Evolutionary conservation across 176 grass and related monocot species (phyloP).

Genomic region (Bolboschoenus planiculmis): DNA sequence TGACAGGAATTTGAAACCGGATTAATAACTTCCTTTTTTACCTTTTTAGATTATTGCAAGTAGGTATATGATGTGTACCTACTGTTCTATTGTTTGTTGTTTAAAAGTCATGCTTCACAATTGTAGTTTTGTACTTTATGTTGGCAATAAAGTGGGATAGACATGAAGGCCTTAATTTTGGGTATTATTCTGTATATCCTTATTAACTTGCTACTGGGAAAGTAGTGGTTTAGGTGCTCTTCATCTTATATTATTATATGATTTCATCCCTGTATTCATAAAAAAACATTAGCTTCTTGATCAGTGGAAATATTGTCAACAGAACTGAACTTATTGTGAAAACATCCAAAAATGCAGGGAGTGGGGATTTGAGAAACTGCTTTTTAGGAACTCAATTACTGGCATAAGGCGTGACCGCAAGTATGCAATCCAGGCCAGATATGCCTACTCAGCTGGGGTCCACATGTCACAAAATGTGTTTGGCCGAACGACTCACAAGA

Average conservation of each 20-base stretch:
- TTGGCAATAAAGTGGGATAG: neutral
- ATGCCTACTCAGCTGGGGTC: conserved; percentile 61
- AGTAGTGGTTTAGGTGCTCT: neutral
- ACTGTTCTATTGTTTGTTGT: neutral
- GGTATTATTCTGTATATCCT: neutral
- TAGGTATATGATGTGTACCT: neutral
- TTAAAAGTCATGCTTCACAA: neutral
- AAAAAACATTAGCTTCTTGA: neutral
- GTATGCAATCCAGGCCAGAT: conserved; percentile 66
- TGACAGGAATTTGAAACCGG: neutral
- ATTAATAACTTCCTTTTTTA: neutral
- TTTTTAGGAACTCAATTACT: conserved; percentile 60
- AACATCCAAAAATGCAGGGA: conserved; percentile 36
- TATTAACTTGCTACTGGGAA: neutral
- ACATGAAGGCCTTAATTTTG: neutral
- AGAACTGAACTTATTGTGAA: neutral
- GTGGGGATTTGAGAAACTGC: conserved; percentile 85
- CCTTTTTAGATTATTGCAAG: neutral
- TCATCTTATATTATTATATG: neutral
- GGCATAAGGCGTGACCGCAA: conserved; percentile 68
- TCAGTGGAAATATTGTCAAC: neutral
- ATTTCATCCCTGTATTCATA: neutral
- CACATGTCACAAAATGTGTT: conserved; percentile 75
- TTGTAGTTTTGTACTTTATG: neutral
- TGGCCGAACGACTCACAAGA: conserved; percentile 68